A percentile compares a stretch with the other conserved stretches of the same genome.
Conservation (phyloP, 2,329 filamentous ascomycete genomes). For the Penicillium crustosum region DNA sequence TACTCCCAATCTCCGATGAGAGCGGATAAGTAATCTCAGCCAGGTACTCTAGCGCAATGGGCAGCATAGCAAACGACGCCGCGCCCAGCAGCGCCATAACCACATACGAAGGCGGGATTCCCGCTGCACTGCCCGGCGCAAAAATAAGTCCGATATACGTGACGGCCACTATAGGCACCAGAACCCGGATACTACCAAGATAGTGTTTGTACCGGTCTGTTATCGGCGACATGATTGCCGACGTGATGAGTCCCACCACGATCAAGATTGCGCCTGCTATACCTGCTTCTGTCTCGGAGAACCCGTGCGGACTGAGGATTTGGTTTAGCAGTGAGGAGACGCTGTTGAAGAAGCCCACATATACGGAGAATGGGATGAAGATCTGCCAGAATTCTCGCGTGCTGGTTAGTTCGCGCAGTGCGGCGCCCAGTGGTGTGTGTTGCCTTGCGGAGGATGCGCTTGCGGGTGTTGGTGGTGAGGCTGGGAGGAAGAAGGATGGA, state of each 20-base stretch:
- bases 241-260: slow-evolving; percentile 74
- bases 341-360: slow-evolving; percentile 92
- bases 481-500: slow-evolving; percentile 79
- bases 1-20: slow-evolving; percentile 79
- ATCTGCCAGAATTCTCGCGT: slow-evolving; percentile 78
- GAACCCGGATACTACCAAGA: slow-evolving; percentile 67
- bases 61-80: slow-evolving; percentile 74
- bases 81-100: slow-evolving; percentile 77
- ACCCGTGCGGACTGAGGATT: slow-evolving; percentile 82
- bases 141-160: slow-evolving; percentile 77
- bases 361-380: slow-evolving; percentile 75
- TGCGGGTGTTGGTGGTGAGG: slow-evolving; percentile 72
- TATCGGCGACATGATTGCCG: slow-evolving; percentile 76
- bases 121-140: slow-evolving; percentile 63
- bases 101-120: slow-evolving; percentile 62
- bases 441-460: slow-evolving; percentile 63
- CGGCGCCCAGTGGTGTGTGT: slow-evolving; percentile 53
- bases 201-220: slow-evolving; percentile 84
- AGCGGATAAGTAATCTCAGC: slow-evolving; percentile 86
- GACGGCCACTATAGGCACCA: slow-evolving; percentile 72
- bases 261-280: slow-evolving; percentile 89
- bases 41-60: slow-evolving; percentile 81
- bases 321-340: slow-evolving; percentile 86
- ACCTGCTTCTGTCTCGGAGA: slow-evolving; percentile 78
- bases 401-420: slow-evolving; percentile 55